Percentiles rank a stretch among this genome's conserved stretches.
These are phyloP conservation scores for Leptoxyphium fumago DNA, from an alignment of 2,329 filamentous ascomycete species.

Conservation along the genomic window DNA sequence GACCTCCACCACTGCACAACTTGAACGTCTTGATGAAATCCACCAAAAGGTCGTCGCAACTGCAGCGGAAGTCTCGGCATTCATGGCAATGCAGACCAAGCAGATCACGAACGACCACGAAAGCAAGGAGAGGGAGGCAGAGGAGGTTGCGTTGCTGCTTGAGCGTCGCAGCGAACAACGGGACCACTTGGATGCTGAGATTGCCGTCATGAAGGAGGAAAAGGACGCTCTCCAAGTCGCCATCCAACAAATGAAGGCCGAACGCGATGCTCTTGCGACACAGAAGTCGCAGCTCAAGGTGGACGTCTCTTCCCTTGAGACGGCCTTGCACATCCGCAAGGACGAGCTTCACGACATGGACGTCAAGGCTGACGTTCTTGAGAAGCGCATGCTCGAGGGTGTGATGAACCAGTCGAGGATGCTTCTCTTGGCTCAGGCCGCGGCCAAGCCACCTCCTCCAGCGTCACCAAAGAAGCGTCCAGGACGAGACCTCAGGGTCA, in stretches of 20 bases:
- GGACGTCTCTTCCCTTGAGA: conserved; percentile 83
- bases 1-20: conserved; percentile 55
- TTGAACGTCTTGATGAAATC: conserved; percentile 76
- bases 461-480: conserved; percentile 20
- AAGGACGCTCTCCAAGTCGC: conserved; percentile 34
- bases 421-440: conserved; percentile 58
- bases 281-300: conserved; percentile 70
- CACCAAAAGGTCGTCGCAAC: conserved; percentile 76
- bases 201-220: conserved; percentile 30
- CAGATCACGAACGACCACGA: conserved; percentile 65
- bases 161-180: conserved; percentile 59
- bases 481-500: conserved; percentile 26
- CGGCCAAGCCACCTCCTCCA: conserved; percentile 21
- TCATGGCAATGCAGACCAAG: conserved; percentile 62
- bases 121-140: conserved; percentile 60
- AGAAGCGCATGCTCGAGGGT: conserved; percentile 84
- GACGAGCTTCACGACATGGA: conserved; percentile 92
- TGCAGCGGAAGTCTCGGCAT: conserved; percentile 68
- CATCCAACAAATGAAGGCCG: conserved; percentile 45
- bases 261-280: conserved; percentile 59
- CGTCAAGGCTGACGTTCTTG: conserved; percentile 68
- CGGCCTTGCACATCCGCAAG: conserved; percentile 70
- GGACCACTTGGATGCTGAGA: conserved; percentile 39
- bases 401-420: conserved; percentile 92
- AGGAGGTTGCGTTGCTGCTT: conserved; percentile 66